Evolutionary conservation across 1,284 basidiomycete species (phyloP).

Genomic region (Sporisorium exsertum): DNA sequence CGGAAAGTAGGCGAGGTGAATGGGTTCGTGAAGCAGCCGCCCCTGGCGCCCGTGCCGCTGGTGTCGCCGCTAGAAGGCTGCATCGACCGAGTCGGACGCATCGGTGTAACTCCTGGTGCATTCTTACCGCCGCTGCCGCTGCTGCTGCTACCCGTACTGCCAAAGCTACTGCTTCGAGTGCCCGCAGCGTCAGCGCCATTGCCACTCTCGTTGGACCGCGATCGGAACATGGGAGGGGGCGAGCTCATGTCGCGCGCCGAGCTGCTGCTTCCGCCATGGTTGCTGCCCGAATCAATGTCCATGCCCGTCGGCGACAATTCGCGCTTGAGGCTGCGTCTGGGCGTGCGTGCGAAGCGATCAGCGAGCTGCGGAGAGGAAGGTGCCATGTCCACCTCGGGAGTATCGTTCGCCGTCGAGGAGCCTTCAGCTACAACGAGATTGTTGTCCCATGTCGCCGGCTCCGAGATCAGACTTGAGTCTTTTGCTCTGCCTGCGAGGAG

Average conservation of each 20-base stretch:
- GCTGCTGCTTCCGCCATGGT: constrained; percentile 11
- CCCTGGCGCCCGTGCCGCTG: background rate
- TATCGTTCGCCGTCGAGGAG: background rate
- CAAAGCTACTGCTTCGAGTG: constrained; percentile 27
- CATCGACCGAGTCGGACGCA: constrained; percentile 34
- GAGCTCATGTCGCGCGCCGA: constrained; percentile 45
- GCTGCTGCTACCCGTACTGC: constrained; percentile 17
- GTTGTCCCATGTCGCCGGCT: constrained; percentile 39
- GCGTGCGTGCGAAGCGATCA: constrained; percentile 36
- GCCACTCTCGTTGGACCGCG: constrained; percentile 40
- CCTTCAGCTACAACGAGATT: background rate
- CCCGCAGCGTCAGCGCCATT: constrained; percentile 3
- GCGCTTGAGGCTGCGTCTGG: constrained; percentile 51
- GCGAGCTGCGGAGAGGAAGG: constrained; percentile 19
- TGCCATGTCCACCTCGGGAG: constrained; percentile 50
- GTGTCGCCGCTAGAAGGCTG: constrained; percentile 22
- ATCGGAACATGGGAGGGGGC: constrained; percentile 52
- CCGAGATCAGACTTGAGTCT: background rate
- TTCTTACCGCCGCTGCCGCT: background rate
- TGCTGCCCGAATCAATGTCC: constrained; percentile 50
- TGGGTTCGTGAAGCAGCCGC: constrained; percentile 37
- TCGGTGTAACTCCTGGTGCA: constrained; percentile 11
- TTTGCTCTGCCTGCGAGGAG: background rate
- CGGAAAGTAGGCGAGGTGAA: constrained; percentile 38
- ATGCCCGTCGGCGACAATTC: constrained; percentile 59